Percentiles rank a stretch among this genome's conserved stretches.
Evolutionary conservation across 2,329 filamentous ascomycete genomes (phyloP).

Genomic region (Domatiomyces catenatus): DNA sequence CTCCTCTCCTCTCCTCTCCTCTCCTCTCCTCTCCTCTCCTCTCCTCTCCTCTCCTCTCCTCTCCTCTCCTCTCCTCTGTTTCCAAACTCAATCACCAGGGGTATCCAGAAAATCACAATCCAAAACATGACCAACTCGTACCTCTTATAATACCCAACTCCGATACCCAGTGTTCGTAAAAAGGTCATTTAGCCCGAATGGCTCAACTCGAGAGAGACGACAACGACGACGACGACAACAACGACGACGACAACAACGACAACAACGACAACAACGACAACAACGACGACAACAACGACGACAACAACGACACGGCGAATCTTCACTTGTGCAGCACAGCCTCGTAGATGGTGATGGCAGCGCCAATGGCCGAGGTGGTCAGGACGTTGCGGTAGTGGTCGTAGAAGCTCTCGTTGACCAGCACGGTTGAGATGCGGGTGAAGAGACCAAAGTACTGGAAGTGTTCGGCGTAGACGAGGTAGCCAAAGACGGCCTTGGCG

Average conservation of each 20-base stretch:
- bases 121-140: not conserved
- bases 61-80: not conserved
- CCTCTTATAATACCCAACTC: not conserved
- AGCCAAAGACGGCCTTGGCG: conserved; percentile 66
- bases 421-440: conserved; percentile 22
- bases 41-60: not conserved
- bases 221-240: not conserved
- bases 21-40: too few species aligned
- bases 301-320: not conserved
- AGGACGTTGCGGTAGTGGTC: conserved; percentile 27
- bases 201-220: not conserved
- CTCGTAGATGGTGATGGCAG: conserved; percentile 30
- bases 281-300: not conserved
- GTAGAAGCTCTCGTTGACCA: conserved; percentile 25
- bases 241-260: too few species aligned
- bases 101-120: not conserved
- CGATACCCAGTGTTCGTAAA: not conserved
- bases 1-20: too few species aligned
- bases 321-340: conserved; percentile 30
- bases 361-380: conserved; percentile 27
- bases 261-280: too few species aligned
- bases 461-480: conserved; percentile 51
- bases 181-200: not conserved
- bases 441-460: conserved; percentile 28
- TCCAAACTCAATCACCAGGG: not conserved